Base-by-base conservation (phyloP, 2,329 filamentous ascomycete species). In the Shiraia bambusicola region DNA sequence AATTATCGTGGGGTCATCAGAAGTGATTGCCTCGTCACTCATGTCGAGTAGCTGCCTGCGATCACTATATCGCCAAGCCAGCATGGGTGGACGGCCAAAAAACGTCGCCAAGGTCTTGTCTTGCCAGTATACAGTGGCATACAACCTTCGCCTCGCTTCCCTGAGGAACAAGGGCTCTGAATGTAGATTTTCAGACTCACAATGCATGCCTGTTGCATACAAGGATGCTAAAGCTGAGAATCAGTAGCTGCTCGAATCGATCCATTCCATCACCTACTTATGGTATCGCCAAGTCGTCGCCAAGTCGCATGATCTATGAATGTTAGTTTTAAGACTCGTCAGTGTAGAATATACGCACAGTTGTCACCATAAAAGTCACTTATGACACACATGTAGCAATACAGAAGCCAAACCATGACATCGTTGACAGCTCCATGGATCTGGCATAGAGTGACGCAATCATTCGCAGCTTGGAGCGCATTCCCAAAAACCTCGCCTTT, bases 341-440 rank as follows among this genome's bases (percentile, higher is more conserved):
- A n/a, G n/a, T n/a, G 15, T 30, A 7, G 10, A n/a, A 11, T 24
- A 22, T 24, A 58, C 61, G 15, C 34, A 65, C 63, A 63, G 22
- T 66, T 68, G 24, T 66, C 63, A 28, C 65, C 65, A 22, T 66
- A 66, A 31, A 54, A 65, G 35, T 60, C 65, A 37, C 62, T 63
- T 10, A 56, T 54, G 4, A 66, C 49, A 25, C 64, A 46, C 52
- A 63, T 53, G 34, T 65, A 63, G 26, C 38, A 44, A 35, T 64
- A 66, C 1, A 66, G 39, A 6, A 66, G 49, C 53, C 61, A 66
- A 2, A 66, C 55, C 61, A 66, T 65, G 36, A 68, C 54, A 32
- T 68, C 65, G 28, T 66, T 68, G 4, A 67, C 63, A 14, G 61
- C 60, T 9, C 63, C 63, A 32, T 68, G 63, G 22, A 58, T 55